Conservation (phyloP, 306 rosid genomes). For the Abrus pulchellus region DNA sequence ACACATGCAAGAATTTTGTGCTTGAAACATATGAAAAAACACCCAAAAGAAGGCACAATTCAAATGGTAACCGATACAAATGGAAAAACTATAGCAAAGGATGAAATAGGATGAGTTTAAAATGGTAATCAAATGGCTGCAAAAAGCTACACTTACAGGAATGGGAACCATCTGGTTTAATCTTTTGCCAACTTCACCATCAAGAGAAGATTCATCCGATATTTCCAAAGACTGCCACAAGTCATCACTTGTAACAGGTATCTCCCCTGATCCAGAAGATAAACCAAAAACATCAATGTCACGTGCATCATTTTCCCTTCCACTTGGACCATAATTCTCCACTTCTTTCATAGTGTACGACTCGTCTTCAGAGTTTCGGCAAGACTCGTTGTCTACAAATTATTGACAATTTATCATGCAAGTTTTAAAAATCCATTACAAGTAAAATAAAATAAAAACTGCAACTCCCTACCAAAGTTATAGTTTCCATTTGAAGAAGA, state of each 20-base stretch:
- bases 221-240: conserved; percentile 65
- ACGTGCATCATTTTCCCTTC: conserved; percentile 47
- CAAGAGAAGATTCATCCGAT: conserved; percentile 80
- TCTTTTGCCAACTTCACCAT: conserved; percentile 94
- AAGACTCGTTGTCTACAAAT: conserved; percentile 59
- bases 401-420: conserved; percentile 47
- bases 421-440: conserved; percentile 6
- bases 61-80: conserved; percentile 14
- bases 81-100: background rate
- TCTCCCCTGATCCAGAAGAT: conserved; percentile 57
- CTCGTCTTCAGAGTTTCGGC: conserved; percentile 50
- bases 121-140: conserved; percentile 20
- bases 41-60: conserved; percentile 20
- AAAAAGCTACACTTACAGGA: conserved; percentile 73
- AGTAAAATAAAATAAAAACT: conserved; percentile 32
- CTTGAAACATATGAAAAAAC: conserved; percentile 13
- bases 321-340: conserved; percentile 46
- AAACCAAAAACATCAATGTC: conserved; percentile 56
- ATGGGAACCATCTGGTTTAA: conserved; percentile 84
- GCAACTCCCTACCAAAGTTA: conserved; percentile 54
- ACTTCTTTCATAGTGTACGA: conserved; percentile 50
- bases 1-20: conserved; percentile 3
- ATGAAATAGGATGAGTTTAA: conserved; percentile 18
- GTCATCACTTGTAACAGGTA: conserved; percentile 52
- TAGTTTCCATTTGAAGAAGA: conserved; percentile 59